A percentile compares a stretch with the other conserved stretches of the same genome.
Conservation (phyloP, 176 grass and related monocot species). For the Tillandsia leiboldiana region DNA sequence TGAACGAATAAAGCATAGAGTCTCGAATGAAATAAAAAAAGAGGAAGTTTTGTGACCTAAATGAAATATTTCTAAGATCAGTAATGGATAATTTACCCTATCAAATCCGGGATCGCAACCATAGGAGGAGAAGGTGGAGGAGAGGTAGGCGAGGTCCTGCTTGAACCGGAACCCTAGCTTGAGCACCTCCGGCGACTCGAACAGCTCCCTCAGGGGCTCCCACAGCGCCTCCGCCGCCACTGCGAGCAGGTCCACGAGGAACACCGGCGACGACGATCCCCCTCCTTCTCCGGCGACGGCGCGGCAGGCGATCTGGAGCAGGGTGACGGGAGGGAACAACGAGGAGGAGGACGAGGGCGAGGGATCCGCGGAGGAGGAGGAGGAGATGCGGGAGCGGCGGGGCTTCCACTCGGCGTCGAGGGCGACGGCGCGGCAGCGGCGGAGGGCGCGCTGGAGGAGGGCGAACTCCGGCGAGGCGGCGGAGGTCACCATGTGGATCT, state of each 20-base stretch:
- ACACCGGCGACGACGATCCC: slow-evolving; percentile 36
- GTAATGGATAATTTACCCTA: slow-evolving; percentile 27
- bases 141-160: slow-evolving; percentile 85
- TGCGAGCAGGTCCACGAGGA: slow-evolving; percentile 68
- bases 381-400: slow-evolving; percentile 19
- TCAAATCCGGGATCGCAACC: slow-evolving; percentile 45
- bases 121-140: slow-evolving; percentile 59
- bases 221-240: slow-evolving; percentile 53
- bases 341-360: background rate
- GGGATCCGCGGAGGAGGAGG: background rate
- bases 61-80: background rate
- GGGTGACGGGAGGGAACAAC: slow-evolving; percentile 49
- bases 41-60: background rate
- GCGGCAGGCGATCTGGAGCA: slow-evolving; percentile 70
- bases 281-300: background rate
- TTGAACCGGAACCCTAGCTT: slow-evolving; percentile 93
- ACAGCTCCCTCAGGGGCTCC: slow-evolving; percentile 54
- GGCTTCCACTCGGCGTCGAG: slow-evolving; percentile 98
- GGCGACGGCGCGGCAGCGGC: slow-evolving; percentile 32
- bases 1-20: too few species aligned
- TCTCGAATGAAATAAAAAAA: too few species aligned
- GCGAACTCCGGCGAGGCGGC: slow-evolving; percentile 34
- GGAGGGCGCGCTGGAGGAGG: slow-evolving; percentile 37
- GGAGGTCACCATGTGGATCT: background rate
- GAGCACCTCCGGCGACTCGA: slow-evolving; percentile 38